Evolutionary conservation across 2,329 filamentous ascomycete species (phyloP), one percentile per base, ranked within the genome.

Genomic region (Pestalotiopsis sp.): DNA sequence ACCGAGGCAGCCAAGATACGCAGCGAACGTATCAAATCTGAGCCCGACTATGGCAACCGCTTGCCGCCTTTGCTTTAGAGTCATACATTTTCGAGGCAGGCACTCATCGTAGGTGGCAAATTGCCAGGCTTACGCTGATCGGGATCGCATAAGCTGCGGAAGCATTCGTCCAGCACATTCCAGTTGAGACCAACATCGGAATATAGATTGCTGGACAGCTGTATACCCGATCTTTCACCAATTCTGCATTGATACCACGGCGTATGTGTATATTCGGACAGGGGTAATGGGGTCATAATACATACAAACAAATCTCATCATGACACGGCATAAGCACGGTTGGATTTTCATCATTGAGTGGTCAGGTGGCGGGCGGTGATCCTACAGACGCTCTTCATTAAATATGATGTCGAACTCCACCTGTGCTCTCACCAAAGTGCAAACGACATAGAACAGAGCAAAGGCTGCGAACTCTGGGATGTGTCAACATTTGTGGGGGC

Each of bases 1-100:
- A 91, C 89, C 7, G 90, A 92, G 77, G 90, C 90, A 12, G 86
- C 88, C 57, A 90, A 90, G 77, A 91, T 91, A 69, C 84, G 88
- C 49, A 76, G 84, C 68, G 87, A 88, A 75, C 83, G 85, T 72
- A 81, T 84, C 77, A 82, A 83, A 68, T 70, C 75, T 73, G 80
- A 85, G 65, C 79, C 82, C 68, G 80, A 84, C 25, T 75, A 77
- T 70, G 73, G 68, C 72, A 68, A 67, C 66, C 58, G 65, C 41
- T 68, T 68, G 61, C 63, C 64, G 17, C 67, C 69, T 36, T 41
- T 62, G 38, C 52, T 60, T 11, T 60, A 60, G 31, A 27, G 4
- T 13, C n/a, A 7, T 20, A 52, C 45, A n/a, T 12, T 36, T 27
- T 17, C 25, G 14, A 27, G 23, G 23, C 57, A 60, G 20, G 56